Evolutionary conservation across 208 protist genomes (phyloP).

Genomic region (Leishmania martiniquensis): DNA sequence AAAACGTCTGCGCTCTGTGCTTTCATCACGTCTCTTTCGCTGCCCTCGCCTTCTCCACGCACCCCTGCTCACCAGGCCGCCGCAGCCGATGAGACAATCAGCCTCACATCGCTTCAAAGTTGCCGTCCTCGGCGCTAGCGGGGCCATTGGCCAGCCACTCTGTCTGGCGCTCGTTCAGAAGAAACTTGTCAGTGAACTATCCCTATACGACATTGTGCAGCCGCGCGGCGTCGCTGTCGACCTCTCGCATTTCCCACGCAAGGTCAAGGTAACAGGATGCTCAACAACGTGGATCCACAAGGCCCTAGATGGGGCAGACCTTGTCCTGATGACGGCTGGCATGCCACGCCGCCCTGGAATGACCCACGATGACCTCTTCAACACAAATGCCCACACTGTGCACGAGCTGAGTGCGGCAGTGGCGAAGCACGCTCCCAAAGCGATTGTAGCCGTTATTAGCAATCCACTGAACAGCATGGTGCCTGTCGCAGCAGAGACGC

Average conservation of each 20-base stretch:
- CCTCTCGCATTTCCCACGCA: conserved; percentile 86
- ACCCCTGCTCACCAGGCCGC: background rate
- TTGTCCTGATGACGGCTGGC: conserved; percentile 95
- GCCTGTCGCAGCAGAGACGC: conserved; percentile 88
- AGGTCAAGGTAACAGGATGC: conserved; percentile 78
- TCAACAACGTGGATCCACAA: conserved; percentile 59
- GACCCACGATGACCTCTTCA: conserved; percentile 96
- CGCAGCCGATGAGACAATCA: background rate
- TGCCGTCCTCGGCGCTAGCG: conserved; percentile 93
- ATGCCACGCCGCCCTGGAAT: conserved; percentile 97
- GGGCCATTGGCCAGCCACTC: conserved; percentile 97
- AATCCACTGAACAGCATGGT: conserved; percentile 96
- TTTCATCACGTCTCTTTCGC: background rate
- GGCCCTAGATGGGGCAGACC: conserved; percentile 76
- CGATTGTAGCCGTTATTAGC: conserved; percentile 87
- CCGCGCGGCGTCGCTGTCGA: conserved; percentile 86
- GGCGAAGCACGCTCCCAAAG: conserved; percentile 82
- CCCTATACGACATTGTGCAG: conserved; percentile 84
- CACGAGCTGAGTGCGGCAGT: conserved; percentile 73
- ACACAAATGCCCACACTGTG: conserved; percentile 91
- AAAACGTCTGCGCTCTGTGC: background rate
- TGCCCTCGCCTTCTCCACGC: too few relatives aligned
- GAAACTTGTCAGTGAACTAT: conserved; percentile 72
- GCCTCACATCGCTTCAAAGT: conserved; percentile 38
- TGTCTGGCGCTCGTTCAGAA: conserved; percentile 92